phyloP scores from a whole-genome alignment of 306 rosid species.

The Oemleria cerasiformis region DNA sequence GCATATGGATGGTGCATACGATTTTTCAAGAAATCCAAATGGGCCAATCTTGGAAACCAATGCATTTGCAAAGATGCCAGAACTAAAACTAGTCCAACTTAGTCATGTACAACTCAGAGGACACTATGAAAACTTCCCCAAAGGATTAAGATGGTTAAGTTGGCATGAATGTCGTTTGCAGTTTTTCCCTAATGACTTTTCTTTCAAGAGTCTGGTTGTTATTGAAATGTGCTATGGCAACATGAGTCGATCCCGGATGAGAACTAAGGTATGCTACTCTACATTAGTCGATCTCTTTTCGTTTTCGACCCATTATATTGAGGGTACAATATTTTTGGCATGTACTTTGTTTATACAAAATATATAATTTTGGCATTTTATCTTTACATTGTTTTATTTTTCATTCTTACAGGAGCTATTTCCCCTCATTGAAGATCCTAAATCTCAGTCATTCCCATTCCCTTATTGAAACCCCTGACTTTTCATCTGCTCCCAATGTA shows the following conservation, averaged over 20 bases:
- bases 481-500: neutral
- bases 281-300: no score
- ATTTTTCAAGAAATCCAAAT: neutral
- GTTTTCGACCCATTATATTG: no score
- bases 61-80: neutral
- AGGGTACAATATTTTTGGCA: no score
- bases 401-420: no score
- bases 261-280: neutral
- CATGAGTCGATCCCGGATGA: neutral
- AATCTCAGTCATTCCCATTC: slow-evolving; percentile 7
- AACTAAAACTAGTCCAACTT: neutral
- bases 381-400: no score
- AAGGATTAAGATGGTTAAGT: neutral
- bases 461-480: slow-evolving; percentile 11
- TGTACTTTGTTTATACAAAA: no score
- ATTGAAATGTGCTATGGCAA: slow-evolving; percentile 7
- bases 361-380: no score
- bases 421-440: slow-evolving; percentile 6
- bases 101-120: neutral
- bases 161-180: slow-evolving; percentile 10
- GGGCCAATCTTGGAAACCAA: neutral
- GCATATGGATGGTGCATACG: neutral
- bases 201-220: neutral
- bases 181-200: neutral
- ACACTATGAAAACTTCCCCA: neutral